phyloP scores from a whole-genome alignment of 768 basidiomycete genomes.

The Pleurotus cornucopiae region DNA sequence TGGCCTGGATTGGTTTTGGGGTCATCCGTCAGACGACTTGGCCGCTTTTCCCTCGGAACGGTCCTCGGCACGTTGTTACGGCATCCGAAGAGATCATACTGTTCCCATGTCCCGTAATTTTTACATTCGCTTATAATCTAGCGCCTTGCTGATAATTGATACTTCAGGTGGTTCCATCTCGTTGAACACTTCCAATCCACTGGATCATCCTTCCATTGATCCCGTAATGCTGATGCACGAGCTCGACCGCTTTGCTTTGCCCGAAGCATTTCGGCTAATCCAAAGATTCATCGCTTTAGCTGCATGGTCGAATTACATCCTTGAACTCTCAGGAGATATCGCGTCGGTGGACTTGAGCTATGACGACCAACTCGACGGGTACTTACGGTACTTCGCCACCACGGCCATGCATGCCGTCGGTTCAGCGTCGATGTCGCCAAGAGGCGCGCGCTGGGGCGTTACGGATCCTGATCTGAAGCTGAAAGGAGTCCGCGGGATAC shows the following conservation, averaged over 20 bases:
- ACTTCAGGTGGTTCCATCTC: slow-evolving; percentile 20
- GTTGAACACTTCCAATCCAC: slow-evolving; percentile 22
- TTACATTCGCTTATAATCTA: background rate
- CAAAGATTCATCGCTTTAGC: slow-evolving; percentile 20
- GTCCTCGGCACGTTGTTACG: too few species aligned
- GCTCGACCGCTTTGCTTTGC: slow-evolving; percentile 22
- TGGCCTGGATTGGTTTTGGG: too few species aligned
- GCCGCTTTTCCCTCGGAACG: too few species aligned
- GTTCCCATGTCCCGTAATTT: slow-evolving; percentile 14
- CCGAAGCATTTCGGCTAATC: slow-evolving; percentile 19
- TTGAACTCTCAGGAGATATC: slow-evolving; percentile 14
- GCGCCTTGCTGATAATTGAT: background rate
- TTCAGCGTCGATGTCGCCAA: slow-evolving; percentile 25
- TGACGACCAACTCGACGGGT: slow-evolving; percentile 21
- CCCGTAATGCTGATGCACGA: slow-evolving; percentile 15
- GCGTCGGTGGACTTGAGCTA: slow-evolving; percentile 16
- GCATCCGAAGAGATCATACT: too few species aligned
- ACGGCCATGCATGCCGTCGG: slow-evolving; percentile 23
- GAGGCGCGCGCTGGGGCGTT: slow-evolving; percentile 24
- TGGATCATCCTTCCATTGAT: slow-evolving; percentile 22
- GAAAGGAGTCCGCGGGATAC: slow-evolving; percentile 27
- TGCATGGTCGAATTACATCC: slow-evolving; percentile 24
- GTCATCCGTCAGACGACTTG: too few species aligned
- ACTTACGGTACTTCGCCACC: slow-evolving; percentile 15
- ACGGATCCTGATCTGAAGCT: slow-evolving; percentile 29